Evolutionary conservation across 2,329 filamentous ascomycete genomes (phyloP).

Genomic region (Talaromyces rugulosus): DNA sequence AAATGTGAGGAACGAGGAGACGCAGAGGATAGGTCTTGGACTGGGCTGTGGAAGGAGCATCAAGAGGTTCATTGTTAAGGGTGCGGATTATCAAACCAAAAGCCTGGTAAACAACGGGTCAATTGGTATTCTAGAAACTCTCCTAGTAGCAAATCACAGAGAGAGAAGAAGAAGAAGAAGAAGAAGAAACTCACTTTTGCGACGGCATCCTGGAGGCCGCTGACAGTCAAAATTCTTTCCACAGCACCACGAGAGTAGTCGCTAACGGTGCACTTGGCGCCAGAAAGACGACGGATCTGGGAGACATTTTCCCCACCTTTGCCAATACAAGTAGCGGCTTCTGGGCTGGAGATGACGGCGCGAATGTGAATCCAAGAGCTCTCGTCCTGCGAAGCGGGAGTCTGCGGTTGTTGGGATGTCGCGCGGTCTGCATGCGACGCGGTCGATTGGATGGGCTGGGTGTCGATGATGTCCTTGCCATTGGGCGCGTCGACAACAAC

Average conservation of each 20-base stretch:
- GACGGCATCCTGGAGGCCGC: slow-evolving; percentile 90
- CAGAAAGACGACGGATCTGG: slow-evolving; percentile 89
- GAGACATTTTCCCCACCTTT: slow-evolving; percentile 99
- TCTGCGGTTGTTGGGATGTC: slow-evolving; percentile 36
- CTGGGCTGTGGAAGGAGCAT: slow-evolving; percentile 80
- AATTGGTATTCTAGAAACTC: slow-evolving; percentile 13
- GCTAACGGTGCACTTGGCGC: slow-evolving; percentile 97
- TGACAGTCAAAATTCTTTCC: slow-evolving; percentile 95
- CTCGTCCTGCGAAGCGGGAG: slow-evolving; percentile 68
- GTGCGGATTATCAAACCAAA: slow-evolving; percentile 98
- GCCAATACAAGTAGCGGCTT: slow-evolving; percentile 95
- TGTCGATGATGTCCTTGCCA: slow-evolving; percentile 50
- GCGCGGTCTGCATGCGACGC: slow-evolving; percentile 51
- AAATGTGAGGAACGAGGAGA: slow-evolving; percentile 89
- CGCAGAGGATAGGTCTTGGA: slow-evolving; percentile 97
- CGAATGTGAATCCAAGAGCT: slow-evolving; percentile 95
- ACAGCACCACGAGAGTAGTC: slow-evolving; percentile 97
- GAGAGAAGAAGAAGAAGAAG: background rate
- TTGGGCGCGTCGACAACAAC: slow-evolving; percentile 63
- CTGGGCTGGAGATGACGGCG: slow-evolving; percentile 93
- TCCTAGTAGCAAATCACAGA: background rate
- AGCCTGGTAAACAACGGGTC: slow-evolving; percentile 52
- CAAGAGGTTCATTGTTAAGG: slow-evolving; percentile 91
- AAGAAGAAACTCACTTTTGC: slow-evolving; percentile 67
- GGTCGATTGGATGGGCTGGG: slow-evolving; percentile 57